A percentile compares a stretch with the other conserved stretches of the same genome.
Evolutionary conservation across 2,329 filamentous ascomycete species (phyloP).

Genomic region (Fusarium longipes): DNA sequence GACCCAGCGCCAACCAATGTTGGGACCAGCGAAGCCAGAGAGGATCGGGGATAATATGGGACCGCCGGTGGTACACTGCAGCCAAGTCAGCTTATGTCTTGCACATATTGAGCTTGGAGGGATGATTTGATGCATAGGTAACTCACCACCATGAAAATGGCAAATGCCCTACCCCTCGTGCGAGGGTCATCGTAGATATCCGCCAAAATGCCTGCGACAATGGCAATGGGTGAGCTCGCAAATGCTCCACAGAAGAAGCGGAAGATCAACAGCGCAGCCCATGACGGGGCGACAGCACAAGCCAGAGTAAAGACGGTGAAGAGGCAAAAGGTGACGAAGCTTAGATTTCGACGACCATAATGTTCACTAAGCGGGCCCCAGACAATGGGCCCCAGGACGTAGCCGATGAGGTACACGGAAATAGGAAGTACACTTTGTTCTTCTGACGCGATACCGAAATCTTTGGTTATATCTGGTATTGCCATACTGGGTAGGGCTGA

Average conservation of each 20-base stretch:
- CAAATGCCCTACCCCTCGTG: slow-evolving; percentile 69
- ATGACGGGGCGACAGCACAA: slow-evolving; percentile 65
- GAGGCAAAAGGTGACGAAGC: slow-evolving; percentile 57
- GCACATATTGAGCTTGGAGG: background rate
- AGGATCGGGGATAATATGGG: slow-evolving; percentile 74
- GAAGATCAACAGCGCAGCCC: slow-evolving; percentile 65
- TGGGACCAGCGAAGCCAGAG: slow-evolving; percentile 68
- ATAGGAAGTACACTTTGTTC: slow-evolving; percentile 66
- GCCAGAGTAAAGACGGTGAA: slow-evolving; percentile 66
- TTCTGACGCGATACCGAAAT: slow-evolving; percentile 66
- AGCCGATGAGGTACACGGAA: slow-evolving; percentile 72
- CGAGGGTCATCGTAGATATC: slow-evolving; percentile 68
- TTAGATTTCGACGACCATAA: slow-evolving; percentile 65
- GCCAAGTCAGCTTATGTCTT: slow-evolving; percentile 20
- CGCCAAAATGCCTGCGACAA: slow-evolving; percentile 72
- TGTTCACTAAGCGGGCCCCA: slow-evolving; percentile 76
- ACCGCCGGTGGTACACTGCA: slow-evolving; percentile 70
- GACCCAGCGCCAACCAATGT: slow-evolving; percentile 74
- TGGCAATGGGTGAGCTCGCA: slow-evolving; percentile 69
- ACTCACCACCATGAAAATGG: slow-evolving; percentile 71
- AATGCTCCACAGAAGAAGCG: slow-evolving; percentile 65
- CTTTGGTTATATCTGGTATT: slow-evolving; percentile 64
- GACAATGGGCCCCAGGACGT: slow-evolving; percentile 69
- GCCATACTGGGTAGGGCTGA: slow-evolving; percentile 73
- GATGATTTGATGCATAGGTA: slow-evolving; percentile 7